A percentile compares a stretch with the other conserved stretches of the same genome.
phyloP scores from a whole-genome alignment of 2,329 filamentous ascomycete species.

The Xylariales sp. region DNA sequence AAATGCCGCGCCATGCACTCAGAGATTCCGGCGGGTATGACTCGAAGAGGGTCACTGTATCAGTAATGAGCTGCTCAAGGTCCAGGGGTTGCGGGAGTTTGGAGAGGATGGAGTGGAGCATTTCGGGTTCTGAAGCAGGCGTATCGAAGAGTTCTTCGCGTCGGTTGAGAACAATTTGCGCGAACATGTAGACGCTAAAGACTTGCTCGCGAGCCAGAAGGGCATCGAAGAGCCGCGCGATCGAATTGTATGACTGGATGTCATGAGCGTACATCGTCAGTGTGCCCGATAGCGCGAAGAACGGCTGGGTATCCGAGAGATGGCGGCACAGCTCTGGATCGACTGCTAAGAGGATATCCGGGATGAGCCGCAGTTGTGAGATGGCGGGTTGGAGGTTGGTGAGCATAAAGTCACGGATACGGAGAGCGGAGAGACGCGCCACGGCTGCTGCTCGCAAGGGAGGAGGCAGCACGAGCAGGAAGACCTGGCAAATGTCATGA shows the following conservation, averaged over 20 bases:
- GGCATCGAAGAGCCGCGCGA: slow-evolving; percentile 88
- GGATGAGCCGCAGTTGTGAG: slow-evolving; percentile 81
- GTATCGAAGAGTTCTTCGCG: slow-evolving; percentile 81
- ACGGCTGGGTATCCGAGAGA: slow-evolving; percentile 74
- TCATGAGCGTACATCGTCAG: slow-evolving; percentile 97
- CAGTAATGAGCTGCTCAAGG: slow-evolving; percentile 69
- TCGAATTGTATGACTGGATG: slow-evolving; percentile 83
- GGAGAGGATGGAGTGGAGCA: slow-evolving; percentile 82
- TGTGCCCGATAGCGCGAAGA: slow-evolving; percentile 89
- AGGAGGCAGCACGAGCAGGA: slow-evolving; percentile 76
- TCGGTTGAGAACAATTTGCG: slow-evolving; percentile 77
- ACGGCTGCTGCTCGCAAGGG: slow-evolving; percentile 58
- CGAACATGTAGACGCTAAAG: slow-evolving; percentile 87
- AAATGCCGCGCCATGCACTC: slow-evolving; percentile 67
- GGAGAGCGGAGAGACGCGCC: slow-evolving; percentile 77
- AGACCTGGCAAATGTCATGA: slow-evolving; percentile 95
- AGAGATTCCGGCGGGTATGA: slow-evolving; percentile 68
- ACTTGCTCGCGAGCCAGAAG: slow-evolving; percentile 83
- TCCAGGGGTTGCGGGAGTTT: slow-evolving; percentile 80
- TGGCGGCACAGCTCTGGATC: slow-evolving; percentile 71
- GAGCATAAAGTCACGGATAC: slow-evolving; percentile 97
- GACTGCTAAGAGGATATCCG: slow-evolving; percentile 68
- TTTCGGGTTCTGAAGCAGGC: slow-evolving; percentile 79
- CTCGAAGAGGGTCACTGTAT: slow-evolving; percentile 59
- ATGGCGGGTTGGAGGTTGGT: slow-evolving; percentile 77